These are phyloP conservation scores for Pleurotus giganteus DNA, from an alignment of 768 basidiomycete species.

Conservation along the genomic window DNA sequence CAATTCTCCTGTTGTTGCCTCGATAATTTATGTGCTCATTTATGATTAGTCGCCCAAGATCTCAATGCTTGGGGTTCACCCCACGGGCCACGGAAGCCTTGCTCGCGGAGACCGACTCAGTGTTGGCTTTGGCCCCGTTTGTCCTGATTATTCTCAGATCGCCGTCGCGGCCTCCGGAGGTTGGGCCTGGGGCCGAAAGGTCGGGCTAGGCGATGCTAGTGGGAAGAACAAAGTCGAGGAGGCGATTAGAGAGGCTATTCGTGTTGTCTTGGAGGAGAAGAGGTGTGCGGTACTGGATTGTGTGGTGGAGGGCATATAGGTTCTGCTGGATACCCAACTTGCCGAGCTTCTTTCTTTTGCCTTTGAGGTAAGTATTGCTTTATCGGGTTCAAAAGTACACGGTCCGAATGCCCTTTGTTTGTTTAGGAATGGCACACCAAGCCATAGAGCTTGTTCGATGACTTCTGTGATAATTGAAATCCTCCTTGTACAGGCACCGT, in stretches of 20 bases:
- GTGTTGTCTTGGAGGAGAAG: constrained; percentile 53
- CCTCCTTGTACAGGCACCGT: no score
- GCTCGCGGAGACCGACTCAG: constrained; percentile 48
- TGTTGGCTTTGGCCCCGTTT: constrained; percentile 61
- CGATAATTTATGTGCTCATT: background rate
- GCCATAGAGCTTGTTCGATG: no score
- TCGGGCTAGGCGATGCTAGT: constrained; percentile 25
- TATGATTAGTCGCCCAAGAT: constrained; percentile 50
- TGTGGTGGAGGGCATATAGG: constrained; percentile 35
- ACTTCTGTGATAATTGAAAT: no score
- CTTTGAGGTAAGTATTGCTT: no score
- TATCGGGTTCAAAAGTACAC: no score
- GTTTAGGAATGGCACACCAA: no score
- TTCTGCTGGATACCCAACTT: no score
- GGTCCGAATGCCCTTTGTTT: no score
- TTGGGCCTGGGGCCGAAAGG: constrained; percentile 56
- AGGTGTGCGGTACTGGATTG: constrained; percentile 69
- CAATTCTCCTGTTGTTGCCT: background rate
- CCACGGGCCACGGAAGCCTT: constrained; percentile 49
- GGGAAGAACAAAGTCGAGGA: constrained; percentile 28
- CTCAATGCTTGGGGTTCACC: constrained; percentile 67
- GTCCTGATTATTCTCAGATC: constrained; percentile 59
- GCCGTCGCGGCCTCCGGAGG: constrained; percentile 68
- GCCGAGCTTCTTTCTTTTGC: no score
- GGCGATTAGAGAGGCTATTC: constrained; percentile 47